These are phyloP conservation scores for Adansonia grandidieri DNA, from an alignment of 441 rosid species.

Conservation along the genomic window DNA sequence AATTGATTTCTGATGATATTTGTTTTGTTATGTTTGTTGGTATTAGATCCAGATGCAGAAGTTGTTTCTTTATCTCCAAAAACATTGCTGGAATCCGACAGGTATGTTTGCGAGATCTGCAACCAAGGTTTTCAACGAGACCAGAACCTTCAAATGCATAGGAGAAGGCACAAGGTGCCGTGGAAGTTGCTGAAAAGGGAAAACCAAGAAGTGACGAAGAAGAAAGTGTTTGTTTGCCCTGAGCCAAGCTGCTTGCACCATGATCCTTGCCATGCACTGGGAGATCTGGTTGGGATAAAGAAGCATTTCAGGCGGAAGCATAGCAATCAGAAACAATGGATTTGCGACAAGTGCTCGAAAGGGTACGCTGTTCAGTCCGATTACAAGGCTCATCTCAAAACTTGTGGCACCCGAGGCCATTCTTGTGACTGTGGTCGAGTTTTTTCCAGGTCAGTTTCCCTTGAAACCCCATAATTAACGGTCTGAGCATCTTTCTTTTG, in stretches of 20 bases:
- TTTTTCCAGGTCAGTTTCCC: slow-evolving; percentile 73
- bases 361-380: slow-evolving; percentile 97
- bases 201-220: slow-evolving; percentile 66
- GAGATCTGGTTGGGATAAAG: slow-evolving; percentile 95
- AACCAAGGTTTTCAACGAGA: slow-evolving; percentile 95
- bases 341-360: slow-evolving; percentile 85
- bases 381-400: slow-evolving; percentile 94
- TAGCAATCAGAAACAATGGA: slow-evolving; percentile 90
- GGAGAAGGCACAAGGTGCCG: slow-evolving; percentile 92
- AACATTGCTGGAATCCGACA: slow-evolving; percentile 80
- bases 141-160: slow-evolving; percentile 94
- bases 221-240: slow-evolving; percentile 89
- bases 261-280: slow-evolving; percentile 88
- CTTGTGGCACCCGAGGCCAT: slow-evolving; percentile 97
- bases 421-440: slow-evolving; percentile 98
- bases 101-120: slow-evolving; percentile 93
- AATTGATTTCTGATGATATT: not conserved
- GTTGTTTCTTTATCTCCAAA: slow-evolving; percentile 84
- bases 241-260: slow-evolving; percentile 92
- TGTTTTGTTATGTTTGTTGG: not conserved
- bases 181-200: slow-evolving; percentile 94
- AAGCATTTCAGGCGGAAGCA: slow-evolving; percentile 91
- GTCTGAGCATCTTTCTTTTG: too few relatives aligned
- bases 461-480: too few relatives aligned
- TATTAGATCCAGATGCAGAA: slow-evolving; percentile 90